Evolutionary conservation across 306 rosid species (phyloP).

Genomic region (Cucurbita pepo): DNA sequence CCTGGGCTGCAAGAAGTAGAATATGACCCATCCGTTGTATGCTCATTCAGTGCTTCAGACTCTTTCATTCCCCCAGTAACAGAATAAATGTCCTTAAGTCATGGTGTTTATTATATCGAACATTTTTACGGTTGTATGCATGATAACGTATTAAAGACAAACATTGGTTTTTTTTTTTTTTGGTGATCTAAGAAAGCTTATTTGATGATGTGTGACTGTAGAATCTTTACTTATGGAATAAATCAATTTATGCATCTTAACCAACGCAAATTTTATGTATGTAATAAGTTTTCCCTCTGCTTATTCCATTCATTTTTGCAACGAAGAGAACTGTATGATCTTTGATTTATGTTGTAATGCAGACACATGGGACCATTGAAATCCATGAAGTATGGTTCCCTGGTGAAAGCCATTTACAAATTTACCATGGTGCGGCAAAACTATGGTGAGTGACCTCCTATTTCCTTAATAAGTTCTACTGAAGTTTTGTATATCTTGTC

Average conservation of each 20-base stretch:
- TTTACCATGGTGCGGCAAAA: constrained; percentile 58
- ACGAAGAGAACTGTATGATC: not conserved
- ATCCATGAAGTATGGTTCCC: constrained; percentile 54
- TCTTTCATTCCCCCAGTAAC: not conserved
- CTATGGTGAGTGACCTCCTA: constrained; percentile 35
- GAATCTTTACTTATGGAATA: not conserved
- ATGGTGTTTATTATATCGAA: not conserved
- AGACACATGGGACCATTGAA: constrained; percentile 78
- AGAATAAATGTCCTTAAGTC: not conserved
- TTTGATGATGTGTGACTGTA: not conserved
- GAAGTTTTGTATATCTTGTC: not conserved
- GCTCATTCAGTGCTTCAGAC: not conserved
- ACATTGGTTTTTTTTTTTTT: not conserved
- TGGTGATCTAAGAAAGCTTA: not conserved
- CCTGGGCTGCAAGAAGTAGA: not conserved
- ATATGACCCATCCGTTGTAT: not conserved
- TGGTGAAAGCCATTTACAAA: constrained; percentile 50
- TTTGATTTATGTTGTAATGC: constrained; percentile 8
- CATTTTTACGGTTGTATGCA: not conserved
- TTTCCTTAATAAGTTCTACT: not conserved
- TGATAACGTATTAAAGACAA: not conserved
- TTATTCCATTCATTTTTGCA: not conserved
- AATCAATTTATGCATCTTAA: not conserved
- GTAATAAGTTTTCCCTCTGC: not conserved
- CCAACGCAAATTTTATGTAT: not conserved